Percentiles rank a stretch among this genome's conserved stretches.
These are phyloP conservation scores for Candida stauntonica DNA, from an alignment of 805 yeast species.

Conservation along the genomic window DNA sequence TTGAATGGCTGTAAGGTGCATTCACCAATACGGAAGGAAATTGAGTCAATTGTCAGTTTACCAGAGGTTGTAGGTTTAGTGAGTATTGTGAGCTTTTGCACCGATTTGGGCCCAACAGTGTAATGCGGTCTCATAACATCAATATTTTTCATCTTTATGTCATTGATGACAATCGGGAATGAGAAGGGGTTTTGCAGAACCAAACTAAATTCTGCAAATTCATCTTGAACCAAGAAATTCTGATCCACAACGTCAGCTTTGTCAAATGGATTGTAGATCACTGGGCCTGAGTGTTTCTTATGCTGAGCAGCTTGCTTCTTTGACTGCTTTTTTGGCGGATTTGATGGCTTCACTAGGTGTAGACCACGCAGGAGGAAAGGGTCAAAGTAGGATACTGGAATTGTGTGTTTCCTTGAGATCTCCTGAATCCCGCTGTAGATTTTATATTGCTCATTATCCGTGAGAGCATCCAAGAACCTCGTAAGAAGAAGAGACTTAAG, in stretches of 20 bases:
- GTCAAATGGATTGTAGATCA: conserved; percentile 56
- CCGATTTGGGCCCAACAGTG: conserved; percentile 35
- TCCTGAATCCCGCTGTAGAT: conserved; percentile 33
- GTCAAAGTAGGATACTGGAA: conserved; percentile 63
- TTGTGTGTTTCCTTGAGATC: conserved; percentile 21
- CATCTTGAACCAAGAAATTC: conserved; percentile 52
- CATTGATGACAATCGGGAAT: conserved; percentile 61
- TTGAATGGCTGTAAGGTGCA: conserved; percentile 45
- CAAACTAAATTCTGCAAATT: conserved; percentile 52
- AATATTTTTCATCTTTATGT: conserved; percentile 36
- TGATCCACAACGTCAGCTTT: conserved; percentile 20
- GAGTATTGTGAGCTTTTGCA: conserved; percentile 37
- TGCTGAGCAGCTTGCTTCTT: conserved; percentile 8
- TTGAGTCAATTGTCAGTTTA: conserved; percentile 43
- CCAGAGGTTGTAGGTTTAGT: conserved; percentile 51
- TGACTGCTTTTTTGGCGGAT: conserved; percentile 20
- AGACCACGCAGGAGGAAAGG: conserved; percentile 55
- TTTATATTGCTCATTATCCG: conserved; percentile 52
- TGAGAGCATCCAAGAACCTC: conserved; percentile 49
- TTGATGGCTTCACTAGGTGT: conserved; percentile 30
- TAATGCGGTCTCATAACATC: conserved; percentile 30
- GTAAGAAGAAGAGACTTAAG: conserved; percentile 53
- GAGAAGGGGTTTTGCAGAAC: conserved; percentile 74
- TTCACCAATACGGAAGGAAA: conserved; percentile 45
- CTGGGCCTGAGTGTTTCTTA: conserved; percentile 31